phyloP scores from a whole-genome alignment of 441 rosid species.

The Syzygium malaccense region DNA sequence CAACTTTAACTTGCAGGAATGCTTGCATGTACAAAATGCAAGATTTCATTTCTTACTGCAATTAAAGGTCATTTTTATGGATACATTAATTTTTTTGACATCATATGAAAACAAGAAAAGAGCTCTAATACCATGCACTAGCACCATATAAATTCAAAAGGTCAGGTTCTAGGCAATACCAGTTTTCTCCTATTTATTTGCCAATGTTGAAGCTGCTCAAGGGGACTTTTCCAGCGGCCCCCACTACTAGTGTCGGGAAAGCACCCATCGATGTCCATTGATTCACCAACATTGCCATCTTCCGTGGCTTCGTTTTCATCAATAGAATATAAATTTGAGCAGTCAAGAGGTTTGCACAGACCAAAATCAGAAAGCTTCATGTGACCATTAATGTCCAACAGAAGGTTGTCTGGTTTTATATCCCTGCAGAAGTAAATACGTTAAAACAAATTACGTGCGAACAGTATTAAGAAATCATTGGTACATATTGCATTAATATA shows the following conservation, averaged over 20 bases:
- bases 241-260: not conserved
- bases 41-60: not conserved
- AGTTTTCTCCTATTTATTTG: constrained; percentile 20
- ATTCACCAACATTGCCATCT: not conserved
- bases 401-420: constrained; percentile 21
- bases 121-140: not conserved
- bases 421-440: constrained; percentile 5
- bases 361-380: constrained; percentile 24
- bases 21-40: not conserved
- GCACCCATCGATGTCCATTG: not conserved
- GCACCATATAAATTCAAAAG: not conserved
- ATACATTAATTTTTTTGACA: not conserved
- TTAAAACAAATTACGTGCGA: not conserved
- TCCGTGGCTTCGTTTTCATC: constrained; percentile 12
- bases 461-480: not conserved
- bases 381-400: constrained; percentile 18
- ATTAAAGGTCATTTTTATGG: not conserved
- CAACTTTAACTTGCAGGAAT: not conserved
- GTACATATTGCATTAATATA: not conserved
- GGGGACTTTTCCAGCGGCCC: constrained; percentile 6
- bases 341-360: constrained; percentile 22
- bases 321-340: constrained; percentile 14
- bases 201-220: constrained; percentile 20
- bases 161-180: not conserved
- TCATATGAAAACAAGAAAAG: not conserved